These are phyloP conservation scores for Naganishia randhawae DNA, from an alignment of 768 basidiomycete species.

Conservation along the genomic window DNA sequence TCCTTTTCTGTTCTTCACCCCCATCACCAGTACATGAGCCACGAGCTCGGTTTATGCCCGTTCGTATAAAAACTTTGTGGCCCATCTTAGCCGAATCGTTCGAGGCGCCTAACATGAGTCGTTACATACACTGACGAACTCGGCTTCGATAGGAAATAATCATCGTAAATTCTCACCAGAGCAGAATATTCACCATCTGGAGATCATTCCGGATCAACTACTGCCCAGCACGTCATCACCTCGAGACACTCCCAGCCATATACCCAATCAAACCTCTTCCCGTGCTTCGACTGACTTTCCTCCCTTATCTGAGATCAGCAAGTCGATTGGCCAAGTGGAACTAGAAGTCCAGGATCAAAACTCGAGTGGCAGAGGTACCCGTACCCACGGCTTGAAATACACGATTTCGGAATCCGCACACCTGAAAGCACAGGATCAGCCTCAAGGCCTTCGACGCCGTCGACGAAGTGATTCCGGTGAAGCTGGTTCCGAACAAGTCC, in stretches of 20 bases:
- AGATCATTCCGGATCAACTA: not conserved
- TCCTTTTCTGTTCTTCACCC: too few species aligned
- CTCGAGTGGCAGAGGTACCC: not conserved
- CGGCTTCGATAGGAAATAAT: too few species aligned
- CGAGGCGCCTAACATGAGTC: too few species aligned
- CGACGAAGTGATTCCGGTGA: not conserved
- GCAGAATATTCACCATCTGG: not conserved
- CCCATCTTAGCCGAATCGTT: too few species aligned
- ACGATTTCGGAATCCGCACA: constrained; percentile 11
- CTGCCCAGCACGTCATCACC: constrained; percentile 17
- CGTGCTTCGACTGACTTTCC: not conserved
- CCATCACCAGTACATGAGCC: too few species aligned
- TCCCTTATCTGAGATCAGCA: not conserved
- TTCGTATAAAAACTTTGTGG: too few species aligned
- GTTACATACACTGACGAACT: not conserved
- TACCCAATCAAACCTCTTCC: not conserved
- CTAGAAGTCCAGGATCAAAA: not conserved
- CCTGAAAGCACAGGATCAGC: not conserved
- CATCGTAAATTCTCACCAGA: not conserved
- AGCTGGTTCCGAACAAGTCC: constrained; percentile 3
- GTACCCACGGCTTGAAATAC: not conserved
- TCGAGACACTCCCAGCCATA: not conserved
- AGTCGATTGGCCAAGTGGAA: not conserved
- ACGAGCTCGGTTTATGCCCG: too few species aligned
- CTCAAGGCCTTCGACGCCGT: constrained; percentile 8